Conservation (phyloP, 2,329 filamentous ascomycete genomes). For the Xylariaceae sp. region DNA sequence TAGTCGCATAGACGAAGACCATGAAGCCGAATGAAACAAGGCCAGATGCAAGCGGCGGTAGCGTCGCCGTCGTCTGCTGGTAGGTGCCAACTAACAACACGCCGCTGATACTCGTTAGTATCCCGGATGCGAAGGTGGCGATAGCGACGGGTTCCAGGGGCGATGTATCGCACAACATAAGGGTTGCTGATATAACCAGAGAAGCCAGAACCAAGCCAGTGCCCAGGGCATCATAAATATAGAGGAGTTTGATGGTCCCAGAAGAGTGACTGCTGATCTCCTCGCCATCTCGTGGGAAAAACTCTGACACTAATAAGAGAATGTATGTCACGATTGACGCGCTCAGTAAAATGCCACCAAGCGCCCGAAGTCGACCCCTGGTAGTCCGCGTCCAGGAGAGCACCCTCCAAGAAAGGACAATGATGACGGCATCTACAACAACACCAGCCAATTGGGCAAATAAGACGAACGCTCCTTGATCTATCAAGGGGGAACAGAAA, state of each 20-base stretch:
- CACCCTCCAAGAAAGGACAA: conserved; percentile 47
- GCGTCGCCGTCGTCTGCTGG: conserved; percentile 37
- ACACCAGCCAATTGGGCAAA: conserved; percentile 43
- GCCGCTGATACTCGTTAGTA: conserved; percentile 34
- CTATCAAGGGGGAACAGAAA: conserved; percentile 43
- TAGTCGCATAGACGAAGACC: conserved; percentile 40
- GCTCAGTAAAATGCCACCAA: conserved; percentile 40
- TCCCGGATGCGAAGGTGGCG: conserved; percentile 41
- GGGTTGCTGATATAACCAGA: conserved; percentile 40
- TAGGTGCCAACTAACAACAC: conserved; percentile 40
- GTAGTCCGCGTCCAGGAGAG: conserved; percentile 47
- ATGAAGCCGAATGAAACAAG: conserved; percentile 39
- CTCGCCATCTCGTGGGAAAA: conserved; percentile 27
- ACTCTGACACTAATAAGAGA: conserved; percentile 33
- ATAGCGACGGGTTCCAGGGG: conserved; percentile 40
- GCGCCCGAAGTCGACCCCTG: conserved; percentile 41
- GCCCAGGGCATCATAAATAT: conserved; percentile 44
- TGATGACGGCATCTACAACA: conserved; percentile 42
- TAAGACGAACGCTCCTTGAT: conserved; percentile 36
- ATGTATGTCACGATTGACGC: conserved; percentile 37
- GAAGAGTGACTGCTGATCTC: conserved; percentile 26
- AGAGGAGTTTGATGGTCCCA: conserved; percentile 40
- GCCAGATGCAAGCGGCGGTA: conserved; percentile 37
- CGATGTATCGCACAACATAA: conserved; percentile 45
- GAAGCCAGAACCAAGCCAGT: conserved; percentile 44